phyloP scores from a whole-genome alignment of 139 green algal genomes.

The Chlamydomonas eustigma region DNA sequence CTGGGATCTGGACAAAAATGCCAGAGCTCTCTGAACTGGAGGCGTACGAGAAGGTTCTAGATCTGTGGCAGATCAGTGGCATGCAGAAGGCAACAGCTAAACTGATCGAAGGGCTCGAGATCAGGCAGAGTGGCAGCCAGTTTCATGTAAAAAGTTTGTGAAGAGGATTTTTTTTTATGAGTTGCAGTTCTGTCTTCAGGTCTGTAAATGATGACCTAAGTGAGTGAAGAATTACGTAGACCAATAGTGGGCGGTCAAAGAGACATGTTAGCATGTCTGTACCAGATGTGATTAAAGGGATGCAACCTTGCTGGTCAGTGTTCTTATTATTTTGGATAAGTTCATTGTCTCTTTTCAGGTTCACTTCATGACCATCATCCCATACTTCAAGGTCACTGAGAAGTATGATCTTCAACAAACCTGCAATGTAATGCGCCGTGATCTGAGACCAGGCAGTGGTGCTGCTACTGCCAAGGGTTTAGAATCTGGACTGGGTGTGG shows the following conservation, averaged over 20 bases:
- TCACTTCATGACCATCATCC: constrained; percentile 19
- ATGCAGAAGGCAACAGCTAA: constrained; percentile 19
- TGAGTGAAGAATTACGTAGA: too few relatives aligned
- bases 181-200: too few relatives aligned
- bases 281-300: too few relatives aligned
- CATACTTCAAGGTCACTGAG: constrained; percentile 22
- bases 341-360: background rate
- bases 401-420: background rate
- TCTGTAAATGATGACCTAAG: too few relatives aligned
- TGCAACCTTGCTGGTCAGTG: too few relatives aligned
- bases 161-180: too few relatives aligned
- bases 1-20: constrained; percentile 13
- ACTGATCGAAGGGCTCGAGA: constrained; percentile 26
- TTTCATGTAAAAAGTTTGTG: constrained; percentile 16
- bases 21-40: background rate
- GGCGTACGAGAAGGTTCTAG: constrained; percentile 7
- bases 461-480: background rate
- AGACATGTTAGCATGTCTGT: too few relatives aligned
- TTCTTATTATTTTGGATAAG: too few relatives aligned
- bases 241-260: too few relatives aligned
- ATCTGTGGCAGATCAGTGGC: constrained; percentile 9
- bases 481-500: background rate
- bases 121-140: background rate
- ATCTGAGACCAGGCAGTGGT: constrained; percentile 7
- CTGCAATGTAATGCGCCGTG: constrained; percentile 18